Conservation (phyloP, 176 grass and related monocot genomes). For the Chrysopogon serrulatus region DNA sequence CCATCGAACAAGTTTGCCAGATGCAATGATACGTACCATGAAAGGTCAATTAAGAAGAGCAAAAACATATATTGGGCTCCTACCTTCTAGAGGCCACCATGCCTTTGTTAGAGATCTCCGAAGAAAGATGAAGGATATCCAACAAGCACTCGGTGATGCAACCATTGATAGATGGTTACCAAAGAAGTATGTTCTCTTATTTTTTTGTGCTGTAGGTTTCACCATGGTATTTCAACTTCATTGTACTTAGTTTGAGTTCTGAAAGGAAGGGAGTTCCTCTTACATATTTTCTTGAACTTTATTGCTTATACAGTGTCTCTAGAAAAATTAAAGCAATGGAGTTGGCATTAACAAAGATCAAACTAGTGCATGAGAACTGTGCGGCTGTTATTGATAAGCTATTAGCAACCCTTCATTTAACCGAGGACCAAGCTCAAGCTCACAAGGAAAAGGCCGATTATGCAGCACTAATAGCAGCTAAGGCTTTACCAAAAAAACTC, state of each 20-base stretch:
- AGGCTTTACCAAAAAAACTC: slow-evolving; percentile 73
- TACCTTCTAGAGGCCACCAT: slow-evolving; percentile 53
- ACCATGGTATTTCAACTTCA: neutral
- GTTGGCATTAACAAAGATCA: slow-evolving; percentile 48
- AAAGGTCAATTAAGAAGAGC: slow-evolving; percentile 74
- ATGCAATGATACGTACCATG: slow-evolving; percentile 46
- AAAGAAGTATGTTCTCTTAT: slow-evolving; percentile 50
- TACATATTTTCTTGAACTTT: slow-evolving; percentile 6
- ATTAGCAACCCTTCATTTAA: slow-evolving; percentile 46
- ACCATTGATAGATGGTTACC: slow-evolving; percentile 50
- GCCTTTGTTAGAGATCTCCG: slow-evolving; percentile 53
- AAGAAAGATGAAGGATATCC: slow-evolving; percentile 51
- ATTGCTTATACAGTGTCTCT: slow-evolving; percentile 45
- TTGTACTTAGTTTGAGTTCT: neutral
- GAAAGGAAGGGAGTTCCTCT: neutral
- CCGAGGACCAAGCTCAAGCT: slow-evolving; percentile 46
- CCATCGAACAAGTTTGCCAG: slow-evolving; percentile 8
- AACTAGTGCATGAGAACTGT: slow-evolving; percentile 57
- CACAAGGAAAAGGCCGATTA: slow-evolving; percentile 51
- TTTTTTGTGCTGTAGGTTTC: slow-evolving; percentile 3
- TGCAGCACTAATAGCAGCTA: slow-evolving; percentile 60
- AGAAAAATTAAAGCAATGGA: slow-evolving; percentile 72
- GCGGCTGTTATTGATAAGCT: slow-evolving; percentile 40
- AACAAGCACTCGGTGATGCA: slow-evolving; percentile 57
- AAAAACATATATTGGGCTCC: slow-evolving; percentile 41